Evolutionary conservation across 139 green algal genomes (phyloP).

Genomic region (Eudorina sp.): DNA sequence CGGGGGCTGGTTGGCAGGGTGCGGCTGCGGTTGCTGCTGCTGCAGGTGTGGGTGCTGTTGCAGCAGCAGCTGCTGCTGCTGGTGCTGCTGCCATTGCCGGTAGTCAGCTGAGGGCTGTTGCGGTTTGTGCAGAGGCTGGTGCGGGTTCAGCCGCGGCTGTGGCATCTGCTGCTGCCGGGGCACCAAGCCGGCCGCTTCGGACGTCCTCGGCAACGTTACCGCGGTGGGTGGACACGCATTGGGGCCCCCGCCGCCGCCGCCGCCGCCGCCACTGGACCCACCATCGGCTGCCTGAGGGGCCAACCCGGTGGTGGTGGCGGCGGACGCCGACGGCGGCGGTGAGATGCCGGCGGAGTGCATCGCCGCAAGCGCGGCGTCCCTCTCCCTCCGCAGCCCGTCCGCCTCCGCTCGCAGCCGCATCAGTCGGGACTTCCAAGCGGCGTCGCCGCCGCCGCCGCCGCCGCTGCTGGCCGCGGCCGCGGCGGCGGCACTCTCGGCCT

Average conservation of each 20-base stretch:
- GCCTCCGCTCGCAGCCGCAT: conserved; percentile 24
- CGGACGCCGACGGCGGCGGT: neutral
- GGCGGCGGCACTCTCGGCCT: conserved; percentile 1
- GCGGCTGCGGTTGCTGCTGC: neutral
- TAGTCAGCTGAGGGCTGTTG: neutral
- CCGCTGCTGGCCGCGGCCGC: neutral
- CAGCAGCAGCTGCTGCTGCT: neutral
- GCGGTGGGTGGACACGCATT: too few relatives aligned
- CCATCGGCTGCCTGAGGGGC: neutral
- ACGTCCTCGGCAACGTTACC: too few relatives aligned
- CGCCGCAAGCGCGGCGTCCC: conserved; percentile 4
- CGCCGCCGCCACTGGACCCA: neutral
- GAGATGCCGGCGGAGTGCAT: neutral
- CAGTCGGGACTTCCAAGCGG: conserved; percentile 10
- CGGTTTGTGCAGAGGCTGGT: neutral
- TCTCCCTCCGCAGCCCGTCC: conserved; percentile 2
- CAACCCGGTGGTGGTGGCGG: neutral
- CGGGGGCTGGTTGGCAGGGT: neutral
- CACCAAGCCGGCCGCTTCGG: too few relatives aligned
- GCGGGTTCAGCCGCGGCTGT: neutral
- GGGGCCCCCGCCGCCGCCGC: too few relatives aligned
- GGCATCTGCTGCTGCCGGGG: neutral
- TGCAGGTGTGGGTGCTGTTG: neutral
- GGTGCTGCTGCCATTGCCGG: neutral
- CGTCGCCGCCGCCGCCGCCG: neutral